Evolutionary conservation across 768 basidiomycete genomes (phyloP).

Genomic region (Calocybe gangraenosa): DNA sequence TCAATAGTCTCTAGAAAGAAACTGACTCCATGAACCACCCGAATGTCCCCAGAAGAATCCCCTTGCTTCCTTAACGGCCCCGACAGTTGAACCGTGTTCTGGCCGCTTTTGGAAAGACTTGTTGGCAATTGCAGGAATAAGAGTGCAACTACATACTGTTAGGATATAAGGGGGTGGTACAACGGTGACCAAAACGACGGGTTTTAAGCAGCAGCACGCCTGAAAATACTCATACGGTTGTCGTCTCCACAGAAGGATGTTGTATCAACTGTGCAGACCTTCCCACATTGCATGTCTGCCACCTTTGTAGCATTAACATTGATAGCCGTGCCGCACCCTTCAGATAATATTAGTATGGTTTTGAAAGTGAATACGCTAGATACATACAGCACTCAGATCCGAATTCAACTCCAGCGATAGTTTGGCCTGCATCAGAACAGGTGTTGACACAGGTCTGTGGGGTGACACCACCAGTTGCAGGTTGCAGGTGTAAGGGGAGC

Average conservation of each 20-base stretch:
- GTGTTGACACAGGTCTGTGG: constrained; percentile 6
- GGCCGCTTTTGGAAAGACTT: too few relatives aligned
- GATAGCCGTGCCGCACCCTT: constrained; percentile 6
- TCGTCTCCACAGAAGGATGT: constrained; percentile 10
- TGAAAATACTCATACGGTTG: constrained; percentile 7
- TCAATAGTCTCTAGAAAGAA: too few relatives aligned
- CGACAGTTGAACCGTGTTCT: too few relatives aligned
- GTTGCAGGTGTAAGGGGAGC: constrained; percentile 3
- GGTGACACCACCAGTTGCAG: neutral
- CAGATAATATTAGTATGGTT: neutral
- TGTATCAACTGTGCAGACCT: constrained; percentile 4
- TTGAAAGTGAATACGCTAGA: neutral
- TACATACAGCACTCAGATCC: constrained; percentile 6
- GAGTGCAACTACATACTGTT: too few relatives aligned
- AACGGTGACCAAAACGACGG: too few relatives aligned
- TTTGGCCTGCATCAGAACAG: neutral
- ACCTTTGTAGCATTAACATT: constrained; percentile 1
- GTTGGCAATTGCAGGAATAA: too few relatives aligned
- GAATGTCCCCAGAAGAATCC: too few relatives aligned
- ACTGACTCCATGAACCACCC: too few relatives aligned
- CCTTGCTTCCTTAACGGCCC: too few relatives aligned
- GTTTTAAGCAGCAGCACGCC: too few relatives aligned
- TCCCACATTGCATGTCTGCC: constrained; percentile 1
- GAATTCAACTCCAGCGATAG: constrained; percentile 4
- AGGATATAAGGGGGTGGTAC: too few relatives aligned